Percentiles rank a stretch among this genome's conserved stretches.
Evolutionary conservation across 2,329 filamentous ascomycete species (phyloP).

Genomic region (Aspergillus calidoustus): DNA sequence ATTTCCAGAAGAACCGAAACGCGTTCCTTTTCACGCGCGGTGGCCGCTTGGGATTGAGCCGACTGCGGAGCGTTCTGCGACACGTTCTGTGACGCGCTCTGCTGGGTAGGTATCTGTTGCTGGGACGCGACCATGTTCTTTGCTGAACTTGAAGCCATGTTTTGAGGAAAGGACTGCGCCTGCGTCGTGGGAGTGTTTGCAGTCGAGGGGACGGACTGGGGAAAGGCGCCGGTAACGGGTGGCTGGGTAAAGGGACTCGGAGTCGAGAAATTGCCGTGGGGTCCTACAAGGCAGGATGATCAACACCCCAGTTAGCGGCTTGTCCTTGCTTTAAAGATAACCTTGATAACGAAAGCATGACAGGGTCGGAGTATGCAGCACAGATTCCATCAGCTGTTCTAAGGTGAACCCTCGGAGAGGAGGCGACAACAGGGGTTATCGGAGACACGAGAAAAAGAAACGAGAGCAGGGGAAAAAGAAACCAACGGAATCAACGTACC

Average conservation of each 20-base stretch:
- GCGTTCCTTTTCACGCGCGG: conserved; percentile 50
- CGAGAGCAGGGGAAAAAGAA: conserved; percentile 11
- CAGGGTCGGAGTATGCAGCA: neutral
- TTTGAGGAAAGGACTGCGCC: conserved; percentile 39
- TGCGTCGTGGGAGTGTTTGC: conserved; percentile 36
- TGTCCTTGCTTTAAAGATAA: conserved; percentile 14
- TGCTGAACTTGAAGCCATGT: conserved; percentile 41
- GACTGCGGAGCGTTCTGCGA: conserved; percentile 28
- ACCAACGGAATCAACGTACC: conserved; percentile 35
- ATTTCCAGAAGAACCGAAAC: conserved; percentile 53
- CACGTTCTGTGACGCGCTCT: conserved; percentile 24
- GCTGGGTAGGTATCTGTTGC: conserved; percentile 27
- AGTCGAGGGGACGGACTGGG: conserved; percentile 32
- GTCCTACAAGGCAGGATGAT: conserved; percentile 32
- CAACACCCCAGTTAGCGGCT: conserved; percentile 28
- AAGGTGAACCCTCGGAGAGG: neutral
- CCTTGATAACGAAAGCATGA: conserved; percentile 1
- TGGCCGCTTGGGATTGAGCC: conserved; percentile 36
- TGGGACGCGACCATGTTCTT: conserved; percentile 40
- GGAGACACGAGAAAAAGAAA: conserved; percentile 15
- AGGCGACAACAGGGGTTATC: neutral
- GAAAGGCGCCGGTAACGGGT: conserved; percentile 37
- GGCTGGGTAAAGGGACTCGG: conserved; percentile 41
- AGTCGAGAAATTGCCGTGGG: conserved; percentile 42
- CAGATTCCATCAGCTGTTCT: neutral